A percentile compares a stretch with the other conserved stretches of the same genome.
These are phyloP conservation scores for Brasilioporus rufonigricans DNA, from an alignment of 768 basidiomycete genomes.

Conservation along the genomic window DNA sequence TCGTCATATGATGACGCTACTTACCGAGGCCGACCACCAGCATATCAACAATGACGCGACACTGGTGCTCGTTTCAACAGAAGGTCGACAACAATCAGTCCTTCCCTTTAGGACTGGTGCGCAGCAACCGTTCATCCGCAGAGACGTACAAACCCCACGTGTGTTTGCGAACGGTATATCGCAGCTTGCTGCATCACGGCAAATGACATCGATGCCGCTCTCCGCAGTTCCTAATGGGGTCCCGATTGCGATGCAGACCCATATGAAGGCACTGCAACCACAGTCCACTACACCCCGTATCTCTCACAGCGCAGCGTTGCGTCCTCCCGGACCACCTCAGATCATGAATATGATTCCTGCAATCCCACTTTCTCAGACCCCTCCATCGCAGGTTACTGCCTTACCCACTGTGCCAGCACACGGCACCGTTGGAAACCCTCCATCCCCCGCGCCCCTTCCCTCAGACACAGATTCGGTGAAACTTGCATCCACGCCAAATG, in stretches of 20 bases:
- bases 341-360: slow-evolving; percentile 33
- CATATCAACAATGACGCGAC: slow-evolving; percentile 50
- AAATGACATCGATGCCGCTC: slow-evolving; percentile 21
- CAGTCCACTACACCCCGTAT: slow-evolving; percentile 53
- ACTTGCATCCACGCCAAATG: slow-evolving; percentile 15
- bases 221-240: slow-evolving; percentile 41
- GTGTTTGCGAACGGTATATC: slow-evolving; percentile 25
- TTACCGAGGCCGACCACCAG: slow-evolving; percentile 54
- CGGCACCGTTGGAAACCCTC: slow-evolving; percentile 32
- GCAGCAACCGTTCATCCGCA: slow-evolving; percentile 29
- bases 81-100: slow-evolving; percentile 51
- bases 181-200: slow-evolving; percentile 22
- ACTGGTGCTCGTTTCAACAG: slow-evolving; percentile 39
- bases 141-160: slow-evolving; percentile 25
- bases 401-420: slow-evolving; percentile 29
- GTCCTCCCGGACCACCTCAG: slow-evolving; percentile 36
- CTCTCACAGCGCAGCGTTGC: slow-evolving; percentile 42
- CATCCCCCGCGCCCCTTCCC: slow-evolving; percentile 37
- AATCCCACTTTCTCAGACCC: slow-evolving; percentile 32
- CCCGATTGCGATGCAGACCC: slow-evolving; percentile 58
- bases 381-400: slow-evolving; percentile 31
- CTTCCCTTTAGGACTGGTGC: slow-evolving; percentile 45
- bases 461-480: slow-evolving; percentile 42
- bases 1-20: slow-evolving; percentile 52
- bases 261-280: slow-evolving; percentile 59